Conservation (phyloP, 345 rosid genomes). For the Odontarrhena argentea region DNA sequence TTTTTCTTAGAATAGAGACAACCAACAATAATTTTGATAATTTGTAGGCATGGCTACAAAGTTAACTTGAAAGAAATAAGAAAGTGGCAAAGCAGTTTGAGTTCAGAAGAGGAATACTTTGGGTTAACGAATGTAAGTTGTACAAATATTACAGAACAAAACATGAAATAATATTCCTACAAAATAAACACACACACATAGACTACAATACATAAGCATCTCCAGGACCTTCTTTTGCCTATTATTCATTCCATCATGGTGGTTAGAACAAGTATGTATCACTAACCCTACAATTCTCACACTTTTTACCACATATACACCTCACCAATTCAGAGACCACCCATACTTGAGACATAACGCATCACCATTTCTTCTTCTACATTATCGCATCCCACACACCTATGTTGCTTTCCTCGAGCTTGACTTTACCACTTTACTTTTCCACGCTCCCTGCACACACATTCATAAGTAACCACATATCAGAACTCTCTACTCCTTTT, state of each 20-base stretch:
- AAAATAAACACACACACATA: slow-evolving; percentile 34
- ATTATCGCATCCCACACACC: slow-evolving; percentile 31
- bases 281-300: slow-evolving; percentile 44
- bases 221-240: slow-evolving; percentile 29
- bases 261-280: slow-evolving; percentile 43
- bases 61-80: background rate
- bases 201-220: slow-evolving; percentile 37
- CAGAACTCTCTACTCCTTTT: slow-evolving; percentile 21
- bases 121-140: slow-evolving; percentile 30
- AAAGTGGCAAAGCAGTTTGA: slow-evolving; percentile 20
- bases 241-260: slow-evolving; percentile 43
- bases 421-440: slow-evolving; percentile 55
- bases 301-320: slow-evolving; percentile 41
- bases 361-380: slow-evolving; percentile 30
- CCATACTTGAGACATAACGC: slow-evolving; percentile 17
- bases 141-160: slow-evolving; percentile 28
- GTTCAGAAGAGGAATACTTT: slow-evolving; percentile 22
- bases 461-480: slow-evolving; percentile 10
- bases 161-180: slow-evolving; percentile 36
- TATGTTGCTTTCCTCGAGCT: slow-evolving; percentile 49
- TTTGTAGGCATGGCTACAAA: background rate
- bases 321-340: slow-evolving; percentile 27
- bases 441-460: slow-evolving; percentile 84
- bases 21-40: background rate
- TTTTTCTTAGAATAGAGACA: background rate